Base-by-base conservation (phyloP, 176 grass and related monocot genomes). In the Echinochloa phyllopogon region DNA sequence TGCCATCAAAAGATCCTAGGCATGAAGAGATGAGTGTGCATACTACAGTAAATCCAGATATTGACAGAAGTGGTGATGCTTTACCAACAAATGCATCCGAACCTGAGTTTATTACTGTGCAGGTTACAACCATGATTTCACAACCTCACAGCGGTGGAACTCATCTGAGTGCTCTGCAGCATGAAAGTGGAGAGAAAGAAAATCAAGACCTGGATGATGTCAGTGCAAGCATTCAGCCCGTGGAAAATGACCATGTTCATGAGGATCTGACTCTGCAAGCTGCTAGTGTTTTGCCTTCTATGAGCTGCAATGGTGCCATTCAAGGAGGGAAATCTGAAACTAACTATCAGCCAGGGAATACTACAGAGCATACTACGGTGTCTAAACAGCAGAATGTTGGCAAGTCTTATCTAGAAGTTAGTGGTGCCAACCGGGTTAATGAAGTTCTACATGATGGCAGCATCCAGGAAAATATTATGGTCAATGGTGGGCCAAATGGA, bases 301-400 rank as follows among this genome's bases (percentile, higher is more conserved):
- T 63, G 15, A 49, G 47, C 38, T 86, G 65, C 47, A 86, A 77
- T 58, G 39, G 27, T 24, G 45, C 65, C 14, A 72, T 57, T 53
- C 78, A 73, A 73, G 83, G 55, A 65, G 74, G 64, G 29, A 78
- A 58, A 67, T 86, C 66, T 78, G 84, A 73, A 73, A 66, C 59
- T n/a, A 56, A 86, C 57, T 47, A 33, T 86, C 65, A 11, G 3
- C 4, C 59, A 86, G 65, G 27, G 39, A 83, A 82, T 83, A 7
- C 38, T 58, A 65, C 39, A 41, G 65, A 76, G 24, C 63, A 64
- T 86, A 43, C 20, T 48, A 38, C 1, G 44, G 10, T 55, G 40
- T 44, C 58, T 55, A 65, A 86, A 38, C 10, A 77, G 65, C 47
- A 57, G 11, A 82, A 40, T 73, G 17, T 11, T 49, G 64, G 65